Percentiles rank a stretch among this genome's conserved stretches.
phyloP scores from a whole-genome alignment of 805 yeast genomes.

The Lipomyces mesembrius region DNA sequence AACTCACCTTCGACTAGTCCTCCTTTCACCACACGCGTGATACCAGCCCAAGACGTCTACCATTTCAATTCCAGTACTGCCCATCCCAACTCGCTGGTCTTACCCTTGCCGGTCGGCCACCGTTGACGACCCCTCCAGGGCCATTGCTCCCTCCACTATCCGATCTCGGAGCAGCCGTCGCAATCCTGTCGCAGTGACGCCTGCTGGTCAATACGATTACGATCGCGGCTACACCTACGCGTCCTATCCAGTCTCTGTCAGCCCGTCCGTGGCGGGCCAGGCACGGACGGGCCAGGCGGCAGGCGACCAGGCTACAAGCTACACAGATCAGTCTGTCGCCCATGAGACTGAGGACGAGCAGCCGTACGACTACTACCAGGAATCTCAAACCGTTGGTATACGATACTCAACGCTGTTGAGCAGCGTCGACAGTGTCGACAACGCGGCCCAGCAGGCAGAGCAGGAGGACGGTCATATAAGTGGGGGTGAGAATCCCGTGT shows the following conservation, averaged over 20 bases:
- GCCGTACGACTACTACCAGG: conserved; percentile 1
- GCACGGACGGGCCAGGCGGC: not conserved
- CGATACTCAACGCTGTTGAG: not conserved
- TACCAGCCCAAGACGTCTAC: not conserved
- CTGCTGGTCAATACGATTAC: not conserved
- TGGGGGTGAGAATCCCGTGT: not conserved
- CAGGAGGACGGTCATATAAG: not conserved
- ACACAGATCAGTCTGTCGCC: no score
- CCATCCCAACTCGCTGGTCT: no score
- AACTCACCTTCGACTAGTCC: no score
- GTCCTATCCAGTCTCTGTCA: not conserved
- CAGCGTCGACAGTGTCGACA: not conserved
- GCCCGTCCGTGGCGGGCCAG: not conserved
- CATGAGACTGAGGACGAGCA: not conserved
- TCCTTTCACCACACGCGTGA: no score
- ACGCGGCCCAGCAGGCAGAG: not conserved
- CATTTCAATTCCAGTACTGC: no score
- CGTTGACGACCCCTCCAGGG: not conserved
- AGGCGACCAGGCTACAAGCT: not conserved
- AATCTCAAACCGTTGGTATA: not conserved
- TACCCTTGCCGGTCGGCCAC: not conserved
- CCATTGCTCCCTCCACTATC: not conserved
- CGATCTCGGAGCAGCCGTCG: not conserved
- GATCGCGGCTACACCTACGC: not conserved
- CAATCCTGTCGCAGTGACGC: not conserved